Evolutionary conservation across 495 filamentous ascomycete species (phyloP).

Genomic region (Aspergillus affinis): DNA sequence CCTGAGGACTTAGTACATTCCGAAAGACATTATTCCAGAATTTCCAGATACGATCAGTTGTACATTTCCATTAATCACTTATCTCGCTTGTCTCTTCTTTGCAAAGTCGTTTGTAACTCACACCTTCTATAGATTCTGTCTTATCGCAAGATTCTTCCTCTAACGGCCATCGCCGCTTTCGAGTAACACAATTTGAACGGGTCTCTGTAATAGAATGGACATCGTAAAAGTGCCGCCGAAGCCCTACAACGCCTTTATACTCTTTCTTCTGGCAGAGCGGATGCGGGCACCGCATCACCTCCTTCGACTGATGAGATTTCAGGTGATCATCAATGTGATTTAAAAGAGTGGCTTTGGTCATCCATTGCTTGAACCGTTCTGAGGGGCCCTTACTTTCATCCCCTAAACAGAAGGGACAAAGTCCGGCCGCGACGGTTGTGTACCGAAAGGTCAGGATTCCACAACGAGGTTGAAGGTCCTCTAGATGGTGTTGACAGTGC

Average conservation of each 20-base stretch:
- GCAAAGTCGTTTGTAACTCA: not conserved
- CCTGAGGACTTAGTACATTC: too few species aligned
- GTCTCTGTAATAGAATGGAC: constrained; percentile 7
- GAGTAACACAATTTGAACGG: constrained; percentile 4
- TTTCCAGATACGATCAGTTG: too few species aligned
- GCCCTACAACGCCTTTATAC: not conserved
- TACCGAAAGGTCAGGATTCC: constrained; percentile 22
- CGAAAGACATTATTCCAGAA: too few species aligned
- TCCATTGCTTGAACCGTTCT: constrained; percentile 18
- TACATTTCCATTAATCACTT: not conserved
- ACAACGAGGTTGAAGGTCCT: constrained; percentile 17
- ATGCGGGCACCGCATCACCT: not conserved
- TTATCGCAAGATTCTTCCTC: constrained; percentile 1
- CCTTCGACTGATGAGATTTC: not conserved
- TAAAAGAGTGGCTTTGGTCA: constrained; percentile 16
- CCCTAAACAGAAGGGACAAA: constrained; percentile 19
- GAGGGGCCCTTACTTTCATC: constrained; percentile 12
- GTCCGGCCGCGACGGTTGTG: constrained; percentile 14
- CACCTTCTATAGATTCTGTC: not conserved
- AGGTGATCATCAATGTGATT: constrained; percentile 16
- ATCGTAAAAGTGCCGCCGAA: constrained; percentile 7
- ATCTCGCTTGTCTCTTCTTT: not conserved
- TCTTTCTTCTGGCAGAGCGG: not conserved
- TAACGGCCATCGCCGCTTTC: constrained; percentile 4
- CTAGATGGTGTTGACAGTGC: constrained; percentile 16